Base-by-base conservation (phyloP, 2,329 filamentous ascomycete genomes). In the Fusarium tjaetaba region DNA sequence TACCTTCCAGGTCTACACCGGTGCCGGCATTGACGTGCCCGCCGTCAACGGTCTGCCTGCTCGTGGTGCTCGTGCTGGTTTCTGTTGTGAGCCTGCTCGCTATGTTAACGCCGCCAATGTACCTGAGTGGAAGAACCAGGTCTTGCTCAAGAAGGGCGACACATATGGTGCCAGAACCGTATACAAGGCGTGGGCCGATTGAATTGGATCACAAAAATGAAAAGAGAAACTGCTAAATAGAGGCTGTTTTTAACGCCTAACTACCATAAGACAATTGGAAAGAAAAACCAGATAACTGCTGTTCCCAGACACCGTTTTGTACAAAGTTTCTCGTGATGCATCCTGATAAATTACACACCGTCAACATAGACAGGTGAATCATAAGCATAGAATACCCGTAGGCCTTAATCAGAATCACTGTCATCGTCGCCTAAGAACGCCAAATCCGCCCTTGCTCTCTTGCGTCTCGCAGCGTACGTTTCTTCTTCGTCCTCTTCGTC, bases 1-100 rank as follows among this genome's bases (percentile, higher is more conserved):
- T 1, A 94, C 94, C 0, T 98, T 98, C 87, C 96, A 98, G 82
- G 97, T 98, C 85, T 98, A 98, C 84, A 97, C 95, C 0, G 96
- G 96, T 73, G 92, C 93, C 79, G 92, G 91, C 79, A 95, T 97
- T 74, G 85, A 96, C 77, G 92, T 97, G 18, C 92, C 93, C 0
- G 92, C 85, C 36, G 86, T 90, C 7, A 87, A 86, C n/a, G 86
- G 86, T 5, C 82, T 89, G 34, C 89, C 92, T 1, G 91, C 92
- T 2, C 88, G 94, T 55, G 89, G 88, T 0, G 80, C 89, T 8
- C 89, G 94, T 55, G 90, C 91, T 49, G 96, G 93, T 0, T 97
- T 98, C 85, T 97, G 95, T 82, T 92, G 97, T 48, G 96, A 99
- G 86, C 95, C 96, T 0, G 94, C 93, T 78, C 90, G 96, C 28